Base-by-base conservation (phyloP, 306 rosid genomes). In the Corylus americana region DNA sequence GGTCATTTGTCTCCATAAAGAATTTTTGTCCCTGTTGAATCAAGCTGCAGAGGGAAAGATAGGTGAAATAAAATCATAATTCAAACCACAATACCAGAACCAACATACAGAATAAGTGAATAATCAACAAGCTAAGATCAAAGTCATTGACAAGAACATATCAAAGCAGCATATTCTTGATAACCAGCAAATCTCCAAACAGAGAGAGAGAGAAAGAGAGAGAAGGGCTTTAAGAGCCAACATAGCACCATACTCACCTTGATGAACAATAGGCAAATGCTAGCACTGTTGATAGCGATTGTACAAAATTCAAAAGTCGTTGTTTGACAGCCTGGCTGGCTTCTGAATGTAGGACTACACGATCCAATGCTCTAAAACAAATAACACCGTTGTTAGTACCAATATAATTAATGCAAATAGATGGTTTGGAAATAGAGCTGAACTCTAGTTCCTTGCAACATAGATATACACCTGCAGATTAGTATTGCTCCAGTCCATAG, bases 401-500 rank as follows among this genome's bases (percentile, higher is more conserved):
- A 17, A 54, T 18, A 79, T 31, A 68, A 73, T 68, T 68, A 27
- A 59, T 48, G 77, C 29, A 68, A 45, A 71, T 44, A 44, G 22
- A 16, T 13, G 44, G 16, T 13, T 11, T 3, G 29, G 27, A n/a
- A 80, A 48, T 11, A 44, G 22, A 78, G 29, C 62, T 55, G 5
- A 71, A 71, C 55, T 74, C 81, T 39, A 70, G 55, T 55, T 45
- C 66, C 81, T 54, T 72, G 51, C 59, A 71, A 45, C 78, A 69
- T 68, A 42, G 42, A 77, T 68, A 55, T 64, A 79, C 79, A 93
- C 99, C 99, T 91, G 99, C 96, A 96, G 71, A 88, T 47, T 45
- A 96, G 94, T 82, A 86, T 88, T 39, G 91, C 94, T 84, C 96
- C 99, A 49, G 85, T 78, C 99, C 98, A 96, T 31, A 93, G 89